Evolutionary conservation across 2,329 filamentous ascomycete genomes (phyloP).

Genomic region (Didymella lethalis): DNA sequence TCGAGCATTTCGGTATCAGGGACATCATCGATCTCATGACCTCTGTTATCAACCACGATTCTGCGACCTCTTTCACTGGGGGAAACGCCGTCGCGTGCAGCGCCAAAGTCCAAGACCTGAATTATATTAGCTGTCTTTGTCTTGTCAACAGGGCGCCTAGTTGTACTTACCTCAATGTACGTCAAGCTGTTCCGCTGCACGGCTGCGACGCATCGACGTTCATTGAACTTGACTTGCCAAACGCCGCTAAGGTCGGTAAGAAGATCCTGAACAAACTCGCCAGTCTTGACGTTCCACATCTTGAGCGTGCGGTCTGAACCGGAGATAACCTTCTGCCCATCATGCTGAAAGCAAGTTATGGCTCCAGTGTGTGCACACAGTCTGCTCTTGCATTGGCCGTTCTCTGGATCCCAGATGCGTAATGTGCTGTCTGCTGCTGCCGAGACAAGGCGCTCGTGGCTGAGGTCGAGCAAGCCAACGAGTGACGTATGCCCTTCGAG

Average conservation of each 20-base stretch:
- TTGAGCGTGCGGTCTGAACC: conserved; percentile 95
- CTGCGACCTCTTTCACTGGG: conserved; percentile 79
- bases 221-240: conserved; percentile 99
- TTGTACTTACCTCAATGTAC: conserved; percentile 77
- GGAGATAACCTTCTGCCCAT: conserved; percentile 94
- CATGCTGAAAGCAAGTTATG: conserved; percentile 98
- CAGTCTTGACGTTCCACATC: conserved; percentile 96
- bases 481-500: conserved; percentile 92
- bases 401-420: conserved; percentile 96
- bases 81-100: conserved; percentile 84
- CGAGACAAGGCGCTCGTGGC: conserved; percentile 88
- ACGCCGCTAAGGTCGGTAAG: conserved; percentile 94
- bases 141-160: not conserved
- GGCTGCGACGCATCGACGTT: conserved; percentile 91
- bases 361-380: conserved; percentile 94
- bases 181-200: conserved; percentile 92
- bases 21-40: conserved; percentile 49
- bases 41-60: conserved; percentile 63
- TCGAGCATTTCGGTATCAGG: conserved; percentile 44
- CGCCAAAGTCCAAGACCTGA: conserved; percentile 96
- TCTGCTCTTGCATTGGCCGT: conserved; percentile 86
- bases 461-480: conserved; percentile 88
- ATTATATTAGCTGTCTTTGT: conserved; percentile 44
- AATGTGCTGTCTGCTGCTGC: conserved; percentile 95
- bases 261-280: conserved; percentile 90